Base-by-base conservation (phyloP, 129 eudicot genomes). In the Dittrichia graveolens region DNA sequence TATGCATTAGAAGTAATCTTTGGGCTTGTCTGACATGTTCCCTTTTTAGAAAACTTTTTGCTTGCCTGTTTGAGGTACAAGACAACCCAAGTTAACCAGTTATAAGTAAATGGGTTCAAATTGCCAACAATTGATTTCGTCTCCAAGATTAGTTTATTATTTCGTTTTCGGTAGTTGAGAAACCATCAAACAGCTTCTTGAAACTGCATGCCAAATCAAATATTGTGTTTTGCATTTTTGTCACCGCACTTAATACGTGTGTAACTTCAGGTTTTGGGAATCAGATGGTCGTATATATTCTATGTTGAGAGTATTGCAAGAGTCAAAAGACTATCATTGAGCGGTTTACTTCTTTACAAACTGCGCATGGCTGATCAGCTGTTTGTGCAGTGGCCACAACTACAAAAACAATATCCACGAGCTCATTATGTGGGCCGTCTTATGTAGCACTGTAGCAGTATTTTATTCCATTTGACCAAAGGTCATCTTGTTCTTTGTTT, bases 231-330 rank as follows among this genome's bases (percentile, higher is more conserved):
- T 72, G 45, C 15, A 11, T 61, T 39, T 38, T 40, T 50, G 52
- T 58, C 49, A 43, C 41, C 55, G 69, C 42, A 61, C 13, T 61
- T 65, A 52, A 19, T 37, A 39, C 7, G 89, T 87, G 47, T 79
- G 46, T 9, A 53, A 35, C 52, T 74, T 31, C 85, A 87, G 96
- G 89, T 90, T 43, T 38, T 90, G 45, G 96, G 96, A 43, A 77
- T 94, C 60, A 85, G 91, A 75, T 94, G 98, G 98, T 94, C 93
- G 14, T 82, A 84, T 60, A 85, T 89, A 31, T 90, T 94, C 80
- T 94, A 87, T 60, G 86, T 90, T 37, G 98, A 94, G 88, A 90
- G 98, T 79, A 94, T 94, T 65, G 98, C 98, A 61, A 83, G 96
- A 84, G 96, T 90, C 47, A 84, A 78, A 78, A 87, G 89, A 75